Evolutionary conservation across 345 rosid genomes (phyloP), one percentile per base, ranked within the genome.

Genomic region (Rhizophora mangle): DNA sequence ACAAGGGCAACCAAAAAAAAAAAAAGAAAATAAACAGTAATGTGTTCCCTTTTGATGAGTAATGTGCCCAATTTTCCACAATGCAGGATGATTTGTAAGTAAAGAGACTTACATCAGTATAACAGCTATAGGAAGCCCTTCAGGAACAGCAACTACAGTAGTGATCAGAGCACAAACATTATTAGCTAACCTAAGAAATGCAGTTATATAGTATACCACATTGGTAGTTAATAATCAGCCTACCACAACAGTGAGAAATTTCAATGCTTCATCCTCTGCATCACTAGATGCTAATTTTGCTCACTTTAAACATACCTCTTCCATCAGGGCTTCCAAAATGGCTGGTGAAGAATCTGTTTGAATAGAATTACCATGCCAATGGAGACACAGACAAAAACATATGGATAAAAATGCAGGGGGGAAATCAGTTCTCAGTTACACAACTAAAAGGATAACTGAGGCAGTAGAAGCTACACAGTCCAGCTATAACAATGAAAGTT

Each of bases 131-230:
- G 99, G 99, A 75, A 96, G 96, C 75, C 99, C 99, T 72, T 96
- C 99, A 22, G 98, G 98, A 74, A 96, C 98, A 2, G 99, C 99
- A 78, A 96, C 98, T 56, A 96, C 98, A 76, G 90, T 96, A 27
- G 98, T 90, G 49, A 92, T 98, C 99, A 47, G 47, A 80, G 8
- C 7, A 74, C 26, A 68, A 24, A 26, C 65, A 58, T 39, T 2
- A 64, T 67, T 29, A 62, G 63, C 47, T 67, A 34, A 61, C 43
- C 31, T 22, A 62, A 24, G 43, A 55, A 43, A 43, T 8, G 11
- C 15, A 22, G 36, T 49, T 16, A 72, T 13, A 8, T 10, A 85
- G 96, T 83, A 18, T 82, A 96, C 13, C 43, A 37, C 43, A 37
- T 37, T 37, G 43, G 10, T 37, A 9, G 13, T 37, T 37, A 9